Evolutionary conservation across 169 alveolate species (phyloP).

Genomic region (Theileria equi): DNA sequence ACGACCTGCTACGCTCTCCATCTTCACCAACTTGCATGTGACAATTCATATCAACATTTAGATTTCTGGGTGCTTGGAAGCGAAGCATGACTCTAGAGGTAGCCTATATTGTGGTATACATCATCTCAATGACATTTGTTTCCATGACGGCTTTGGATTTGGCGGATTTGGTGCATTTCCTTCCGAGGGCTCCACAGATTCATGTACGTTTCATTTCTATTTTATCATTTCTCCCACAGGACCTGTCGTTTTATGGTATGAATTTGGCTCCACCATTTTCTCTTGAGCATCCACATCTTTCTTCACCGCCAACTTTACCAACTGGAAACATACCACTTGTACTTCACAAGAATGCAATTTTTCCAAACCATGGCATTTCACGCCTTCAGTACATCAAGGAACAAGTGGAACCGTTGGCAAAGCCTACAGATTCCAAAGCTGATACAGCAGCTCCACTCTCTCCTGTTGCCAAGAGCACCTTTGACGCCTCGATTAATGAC

Average conservation of each 20-base stretch:
- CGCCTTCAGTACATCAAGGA: no score
- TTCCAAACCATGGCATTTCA: no score
- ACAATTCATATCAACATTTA: neutral
- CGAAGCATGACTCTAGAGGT: slow-evolving; percentile 29
- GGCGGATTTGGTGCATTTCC: slow-evolving; percentile 63
- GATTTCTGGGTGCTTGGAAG: slow-evolving; percentile 52
- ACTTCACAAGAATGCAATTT: neutral
- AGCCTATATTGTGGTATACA: slow-evolving; percentile 46
- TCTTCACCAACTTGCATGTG: neutral
- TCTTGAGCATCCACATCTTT: no score
- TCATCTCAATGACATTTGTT: slow-evolving; percentile 18
- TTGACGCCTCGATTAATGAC: no score
- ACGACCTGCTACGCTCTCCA: no score
- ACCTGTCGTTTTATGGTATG: neutral
- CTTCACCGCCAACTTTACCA: no score
- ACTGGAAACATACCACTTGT: no score
- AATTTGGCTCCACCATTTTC: no score
- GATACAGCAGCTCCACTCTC: no score
- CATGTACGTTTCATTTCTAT: neutral
- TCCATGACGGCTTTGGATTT: slow-evolving; percentile 49
- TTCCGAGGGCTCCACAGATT: slow-evolving; percentile 63
- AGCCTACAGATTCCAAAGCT: no score
- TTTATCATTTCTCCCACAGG: neutral
- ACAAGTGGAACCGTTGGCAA: no score
- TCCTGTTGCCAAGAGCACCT: no score